phyloP scores from a whole-genome alignment of 345 rosid genomes.

The Eucalyptus erythrocorys region DNA sequence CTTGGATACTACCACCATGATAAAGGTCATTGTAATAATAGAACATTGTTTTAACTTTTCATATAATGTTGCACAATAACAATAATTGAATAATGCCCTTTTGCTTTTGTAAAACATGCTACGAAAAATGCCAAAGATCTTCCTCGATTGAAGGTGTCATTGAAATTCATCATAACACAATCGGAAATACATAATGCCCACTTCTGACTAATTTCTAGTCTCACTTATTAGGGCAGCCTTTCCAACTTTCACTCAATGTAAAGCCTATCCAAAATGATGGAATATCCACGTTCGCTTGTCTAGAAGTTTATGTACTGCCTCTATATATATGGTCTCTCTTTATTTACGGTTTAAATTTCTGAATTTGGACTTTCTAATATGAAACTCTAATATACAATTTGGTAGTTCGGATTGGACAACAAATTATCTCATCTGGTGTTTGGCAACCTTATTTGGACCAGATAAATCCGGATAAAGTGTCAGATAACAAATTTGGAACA shows the following conservation, averaged over 20 bases:
- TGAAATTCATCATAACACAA: neutral
- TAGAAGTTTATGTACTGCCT: neutral
- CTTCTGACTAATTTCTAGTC: neutral
- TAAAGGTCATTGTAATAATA: neutral
- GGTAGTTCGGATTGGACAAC: neutral
- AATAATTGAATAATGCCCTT: neutral
- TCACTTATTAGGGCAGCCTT: neutral
- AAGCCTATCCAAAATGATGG: neutral
- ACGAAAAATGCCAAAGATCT: neutral
- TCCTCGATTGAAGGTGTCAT: neutral
- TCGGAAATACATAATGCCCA: neutral
- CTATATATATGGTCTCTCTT: neutral
- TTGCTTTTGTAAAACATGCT: neutral
- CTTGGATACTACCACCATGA: neutral
- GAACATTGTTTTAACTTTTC: neutral
- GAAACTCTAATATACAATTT: neutral
- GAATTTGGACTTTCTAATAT: fast-evolving
- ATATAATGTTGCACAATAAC: neutral
- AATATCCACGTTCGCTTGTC: neutral
- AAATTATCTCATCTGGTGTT: neutral
- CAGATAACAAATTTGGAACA: neutral
- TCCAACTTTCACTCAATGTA: neutral
- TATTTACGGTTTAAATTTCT: neutral
- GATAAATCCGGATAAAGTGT: neutral
- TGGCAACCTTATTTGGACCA: neutral